phyloP scores from a whole-genome alignment of 108 stramenopile species.

The Fragilaria crotonensis region DNA sequence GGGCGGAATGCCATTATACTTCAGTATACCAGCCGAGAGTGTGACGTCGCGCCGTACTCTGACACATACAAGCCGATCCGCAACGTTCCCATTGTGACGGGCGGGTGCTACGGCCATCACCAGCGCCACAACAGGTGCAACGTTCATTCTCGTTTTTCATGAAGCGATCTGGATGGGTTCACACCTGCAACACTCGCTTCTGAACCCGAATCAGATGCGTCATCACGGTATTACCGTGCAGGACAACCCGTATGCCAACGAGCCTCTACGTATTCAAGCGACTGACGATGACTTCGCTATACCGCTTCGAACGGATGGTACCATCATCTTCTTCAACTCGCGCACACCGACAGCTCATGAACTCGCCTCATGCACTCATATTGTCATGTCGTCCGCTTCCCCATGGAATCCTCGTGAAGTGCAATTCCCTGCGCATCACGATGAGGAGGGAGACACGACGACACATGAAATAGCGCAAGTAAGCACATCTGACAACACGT shows the following conservation, averaged over 20 bases:
- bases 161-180: conserved; percentile 19
- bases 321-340: background rate
- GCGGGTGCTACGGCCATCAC: conserved; percentile 3
- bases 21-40: background rate
- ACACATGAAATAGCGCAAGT: background rate
- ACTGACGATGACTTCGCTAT: background rate
- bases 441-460: too few species aligned
- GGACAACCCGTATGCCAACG: conserved; percentile 2
- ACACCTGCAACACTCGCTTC: conserved; percentile 8
- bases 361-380: background rate
- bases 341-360: background rate
- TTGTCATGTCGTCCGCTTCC: background rate
- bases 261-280: conserved; percentile 1
- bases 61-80: background rate
- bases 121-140: conserved; percentile 3
- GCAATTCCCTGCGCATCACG: background rate
- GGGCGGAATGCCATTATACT: background rate
- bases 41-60: background rate
- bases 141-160: conserved; percentile 25
- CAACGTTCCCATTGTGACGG: conserved; percentile 23
- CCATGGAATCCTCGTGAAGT: background rate
- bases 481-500: background rate
- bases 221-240: conserved; percentile 6
- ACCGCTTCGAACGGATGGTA: background rate
- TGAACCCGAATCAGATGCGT: conserved; percentile 35